Base-by-base conservation (phyloP, 73 alveolate species). In the Symbiodinium pilosum region DNA sequence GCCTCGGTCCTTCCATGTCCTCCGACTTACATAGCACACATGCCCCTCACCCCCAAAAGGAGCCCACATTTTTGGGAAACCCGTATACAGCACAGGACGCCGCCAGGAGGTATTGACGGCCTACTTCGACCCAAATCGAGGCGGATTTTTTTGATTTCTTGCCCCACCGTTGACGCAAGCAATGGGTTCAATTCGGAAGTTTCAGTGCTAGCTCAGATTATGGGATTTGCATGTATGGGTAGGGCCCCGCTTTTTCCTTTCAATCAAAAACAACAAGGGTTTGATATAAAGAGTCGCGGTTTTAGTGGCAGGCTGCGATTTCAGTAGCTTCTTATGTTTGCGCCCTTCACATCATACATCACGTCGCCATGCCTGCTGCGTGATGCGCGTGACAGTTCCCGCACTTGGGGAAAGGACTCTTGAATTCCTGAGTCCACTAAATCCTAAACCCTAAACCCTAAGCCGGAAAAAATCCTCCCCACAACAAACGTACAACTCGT, bases 111-210 rank as follows among this genome's bases (percentile, higher is more conserved):
- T 91, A 75, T 32, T 91, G 88, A 43, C 87, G 9, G 97, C 97
- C 28, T 91, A 91, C 52, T 91, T 91, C 52, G 81, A 91, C 24
- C 97, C 97, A 1, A 28, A n/a, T 47, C 71, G 97, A 68, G 97
- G 97, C 39, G 26, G 71, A 30, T 54, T 51, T 51, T 16, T 51
- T 51, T 51, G 68, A 16, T 47, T 11, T 16, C 21, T 24, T 16
- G 68, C 12, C 28, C 68, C 68, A 16, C 28, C 12, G 68, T 2
- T 24, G 68, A 0, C 12, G 21, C 68, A 16, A 16, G 1, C 1
- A 16, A 2, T 51, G 21, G 21, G 4, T 24, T 24, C 68, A 51
- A 51, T 0, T 24, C 68, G 28, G 21, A 51, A 51, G 28, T 24
- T 24, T 51, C 68, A 51, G 68, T 51, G 12, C 68, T 24, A 51